Conservation (phyloP, 23 red algal genomes). For the Gracilaria gracilis region DNA sequence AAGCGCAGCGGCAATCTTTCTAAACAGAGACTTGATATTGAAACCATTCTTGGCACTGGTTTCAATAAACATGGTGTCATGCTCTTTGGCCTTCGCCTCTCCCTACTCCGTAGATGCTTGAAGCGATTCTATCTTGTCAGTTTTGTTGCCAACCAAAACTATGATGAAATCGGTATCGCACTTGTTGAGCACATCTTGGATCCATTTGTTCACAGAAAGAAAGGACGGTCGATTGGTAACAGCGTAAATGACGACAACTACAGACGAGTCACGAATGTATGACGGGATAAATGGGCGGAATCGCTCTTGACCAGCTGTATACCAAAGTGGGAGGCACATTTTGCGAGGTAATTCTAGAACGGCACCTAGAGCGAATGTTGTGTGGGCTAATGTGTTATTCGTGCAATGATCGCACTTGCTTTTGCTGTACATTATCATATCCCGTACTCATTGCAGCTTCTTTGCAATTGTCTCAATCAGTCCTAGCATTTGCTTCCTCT, state of each 20-base stretch:
- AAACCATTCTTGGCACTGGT: conserved; percentile 95
- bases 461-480: too few relatives aligned
- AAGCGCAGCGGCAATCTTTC: conserved; percentile 97
- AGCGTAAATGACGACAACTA: conserved; percentile 97
- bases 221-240: conserved; percentile 93
- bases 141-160: conserved; percentile 98
- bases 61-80: conserved; percentile 99
- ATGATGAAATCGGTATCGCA: conserved; percentile 94
- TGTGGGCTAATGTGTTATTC: too few relatives aligned
- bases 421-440: too few relatives aligned
- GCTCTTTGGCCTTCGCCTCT: conserved; percentile 99
- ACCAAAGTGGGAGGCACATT: conserved; percentile 97
- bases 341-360: too few relatives aligned
- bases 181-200: conserved; percentile 97
- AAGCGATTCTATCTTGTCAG: too few relatives aligned
- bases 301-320: conserved; percentile 98
- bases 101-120: conserved; percentile 95
- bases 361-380: too few relatives aligned
- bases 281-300: conserved; percentile 99
- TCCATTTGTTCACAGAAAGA: conserved; percentile 92
- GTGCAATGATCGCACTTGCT: too few relatives aligned
- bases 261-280: conserved; percentile 98
- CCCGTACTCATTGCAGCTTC: too few relatives aligned
- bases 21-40: conserved; percentile 98
- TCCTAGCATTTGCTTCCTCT: too few relatives aligned